Percentiles rank a stretch among this genome's conserved stretches.
phyloP scores from a whole-genome alignment of 2,329 filamentous ascomycete genomes.

The Cercospora sp. region DNA sequence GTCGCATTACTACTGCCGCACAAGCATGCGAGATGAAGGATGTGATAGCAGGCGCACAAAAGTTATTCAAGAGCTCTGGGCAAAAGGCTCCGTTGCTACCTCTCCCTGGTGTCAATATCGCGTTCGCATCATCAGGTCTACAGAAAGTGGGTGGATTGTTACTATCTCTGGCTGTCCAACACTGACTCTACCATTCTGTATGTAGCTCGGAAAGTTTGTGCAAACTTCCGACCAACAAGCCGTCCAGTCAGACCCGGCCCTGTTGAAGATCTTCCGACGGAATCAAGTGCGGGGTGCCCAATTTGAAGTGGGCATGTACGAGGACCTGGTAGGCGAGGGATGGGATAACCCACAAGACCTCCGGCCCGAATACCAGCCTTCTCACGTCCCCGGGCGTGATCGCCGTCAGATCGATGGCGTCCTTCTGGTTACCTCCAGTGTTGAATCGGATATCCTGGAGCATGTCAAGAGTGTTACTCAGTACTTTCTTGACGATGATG shows the following conservation, averaged over 20 bases:
- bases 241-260: constrained; percentile 6
- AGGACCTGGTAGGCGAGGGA: constrained; percentile 8
- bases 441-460: neutral
- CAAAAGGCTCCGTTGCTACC: neutral
- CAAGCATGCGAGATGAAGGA: constrained; percentile 10
- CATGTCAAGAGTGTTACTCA: constrained; percentile 8
- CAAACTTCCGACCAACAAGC: constrained; percentile 12
- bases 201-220: constrained; percentile 12
- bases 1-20: constrained; percentile 9
- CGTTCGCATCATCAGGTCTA: neutral
- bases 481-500: constrained; percentile 11
- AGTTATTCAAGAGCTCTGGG: constrained; percentile 5
- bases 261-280: constrained; percentile 8
- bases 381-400: neutral
- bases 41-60: constrained; percentile 10
- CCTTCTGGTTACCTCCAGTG: neutral
- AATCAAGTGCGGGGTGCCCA: constrained; percentile 10
- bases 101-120: neutral
- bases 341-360: constrained; percentile 13
- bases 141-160: neutral
- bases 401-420: neutral
- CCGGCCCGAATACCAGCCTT: constrained; percentile 10
- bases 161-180: constrained; percentile 6
- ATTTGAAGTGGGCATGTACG: constrained; percentile 10
- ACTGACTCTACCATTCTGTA: constrained; percentile 8